These are phyloP conservation scores for Aspergillus avenaceus DNA, from an alignment of 495 filamentous ascomycete genomes.

Conservation along the genomic window DNA sequence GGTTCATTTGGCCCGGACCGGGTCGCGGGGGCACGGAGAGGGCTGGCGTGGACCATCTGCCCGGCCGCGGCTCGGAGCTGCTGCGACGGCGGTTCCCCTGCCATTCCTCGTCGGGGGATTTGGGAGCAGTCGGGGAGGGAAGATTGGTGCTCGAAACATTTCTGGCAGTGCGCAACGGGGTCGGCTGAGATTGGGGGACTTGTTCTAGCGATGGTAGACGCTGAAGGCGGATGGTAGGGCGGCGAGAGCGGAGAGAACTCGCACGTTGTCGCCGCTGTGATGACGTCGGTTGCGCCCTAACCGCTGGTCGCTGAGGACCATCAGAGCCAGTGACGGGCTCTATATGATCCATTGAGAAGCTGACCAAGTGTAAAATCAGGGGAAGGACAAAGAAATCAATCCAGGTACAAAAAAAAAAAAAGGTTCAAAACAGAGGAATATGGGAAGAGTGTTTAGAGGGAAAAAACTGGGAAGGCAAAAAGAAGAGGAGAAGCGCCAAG, in stretches of 20 bases:
- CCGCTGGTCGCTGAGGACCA: slow-evolving; percentile 2
- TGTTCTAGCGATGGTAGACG: slow-evolving; percentile 28
- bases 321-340: slow-evolving; percentile 28
- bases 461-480: background rate
- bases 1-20: slow-evolving; percentile 30
- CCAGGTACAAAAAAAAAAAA: background rate
- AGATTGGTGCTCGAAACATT: slow-evolving; percentile 6
- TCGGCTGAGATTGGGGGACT: slow-evolving; percentile 5
- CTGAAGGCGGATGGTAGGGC: slow-evolving; percentile 38
- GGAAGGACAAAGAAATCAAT: background rate
- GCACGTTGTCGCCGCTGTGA: slow-evolving; percentile 9
- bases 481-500: background rate
- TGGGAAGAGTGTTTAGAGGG: too few relatives aligned
- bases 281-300: slow-evolving; percentile 12
- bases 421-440: background rate
- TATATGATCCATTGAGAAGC: slow-evolving; percentile 39
- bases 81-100: slow-evolving; percentile 39
- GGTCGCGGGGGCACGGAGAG: slow-evolving; percentile 29
- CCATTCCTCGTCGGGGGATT: slow-evolving; percentile 28
- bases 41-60: slow-evolving; percentile 33
- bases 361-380: background rate
- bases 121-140: background rate
- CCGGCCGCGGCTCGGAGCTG: slow-evolving; percentile 41
- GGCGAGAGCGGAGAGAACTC: slow-evolving; percentile 24
- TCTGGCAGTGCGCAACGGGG: slow-evolving; percentile 3